Evolutionary conservation across 1,139 yeast genomes (phyloP).

Genomic region (Suhomyces bribrorum): DNA sequence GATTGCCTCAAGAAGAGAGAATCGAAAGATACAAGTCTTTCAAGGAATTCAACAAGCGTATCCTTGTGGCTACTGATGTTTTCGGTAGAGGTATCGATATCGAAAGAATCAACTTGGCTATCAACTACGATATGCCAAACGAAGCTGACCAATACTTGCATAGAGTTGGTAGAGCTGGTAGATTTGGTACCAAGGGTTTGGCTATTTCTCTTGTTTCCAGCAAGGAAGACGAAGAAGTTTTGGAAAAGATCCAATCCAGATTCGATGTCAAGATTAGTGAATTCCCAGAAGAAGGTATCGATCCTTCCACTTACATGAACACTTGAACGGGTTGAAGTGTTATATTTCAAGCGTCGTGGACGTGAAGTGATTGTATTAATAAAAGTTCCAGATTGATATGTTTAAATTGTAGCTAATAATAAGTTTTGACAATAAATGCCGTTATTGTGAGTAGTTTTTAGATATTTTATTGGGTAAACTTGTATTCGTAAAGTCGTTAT

Average conservation of each 20-base stretch:
- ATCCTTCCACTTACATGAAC: conserved; percentile 97
- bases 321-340: conserved; percentile 46
- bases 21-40: conserved; percentile 93
- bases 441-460: too few relatives aligned
- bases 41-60: conserved; percentile 98
- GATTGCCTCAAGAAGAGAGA: conserved; percentile 96
- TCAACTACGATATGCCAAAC: conserved; percentile 87
- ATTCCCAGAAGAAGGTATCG: conserved; percentile 98
- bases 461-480: too few relatives aligned
- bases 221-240: conserved; percentile 85
- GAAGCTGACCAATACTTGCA: conserved; percentile 98
- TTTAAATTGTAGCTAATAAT: too few relatives aligned
- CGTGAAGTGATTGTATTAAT: conserved; percentile 10
- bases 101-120: conserved; percentile 96
- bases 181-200: conserved; percentile 99
- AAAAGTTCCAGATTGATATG: conserved; percentile 4
- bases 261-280: conserved; percentile 93
- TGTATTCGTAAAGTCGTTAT: too few relatives aligned
- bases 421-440: too few relatives aligned
- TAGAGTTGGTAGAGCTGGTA: conserved; percentile 99
- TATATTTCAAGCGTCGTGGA: conserved; percentile 3
- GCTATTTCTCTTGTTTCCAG: conserved; percentile 88
- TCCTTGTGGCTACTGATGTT: conserved; percentile 97
- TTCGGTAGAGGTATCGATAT: conserved; percentile 99
- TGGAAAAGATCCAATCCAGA: conserved; percentile 93